phyloP scores from a whole-genome alignment of 257 asterid species.

The Solanum habrochaites region DNA sequence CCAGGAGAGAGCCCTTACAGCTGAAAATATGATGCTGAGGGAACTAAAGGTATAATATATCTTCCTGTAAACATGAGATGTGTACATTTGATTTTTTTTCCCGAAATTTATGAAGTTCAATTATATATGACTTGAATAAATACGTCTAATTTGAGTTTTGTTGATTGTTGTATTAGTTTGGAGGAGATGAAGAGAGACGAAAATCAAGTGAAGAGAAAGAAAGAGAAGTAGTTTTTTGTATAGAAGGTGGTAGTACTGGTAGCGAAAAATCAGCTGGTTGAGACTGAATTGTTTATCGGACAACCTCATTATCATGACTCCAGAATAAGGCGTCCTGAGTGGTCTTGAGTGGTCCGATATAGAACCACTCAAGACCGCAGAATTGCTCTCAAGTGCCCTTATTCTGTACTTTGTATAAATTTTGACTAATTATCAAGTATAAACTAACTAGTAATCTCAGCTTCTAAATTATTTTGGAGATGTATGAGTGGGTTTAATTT shows the following conservation, averaged over 20 bases:
- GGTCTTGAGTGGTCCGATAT: too few relatives aligned
- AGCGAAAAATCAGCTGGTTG: conserved; percentile 70
- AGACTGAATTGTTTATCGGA: conserved; percentile 81
- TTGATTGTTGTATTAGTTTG: conserved; percentile 17
- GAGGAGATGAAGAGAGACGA: conserved; percentile 14
- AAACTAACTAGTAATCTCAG: not conserved
- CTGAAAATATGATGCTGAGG: conserved; percentile 57
- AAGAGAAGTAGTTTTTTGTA: not conserved
- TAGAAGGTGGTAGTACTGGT: conserved; percentile 31
- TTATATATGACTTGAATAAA: not conserved
- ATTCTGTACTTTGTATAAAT: not conserved
- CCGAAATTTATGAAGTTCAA: not conserved
- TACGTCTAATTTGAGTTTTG: not conserved
- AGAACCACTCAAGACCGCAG: too few relatives aligned
- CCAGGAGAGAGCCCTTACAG: conserved; percentile 66
- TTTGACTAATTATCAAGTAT: not conserved
- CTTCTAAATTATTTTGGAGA: not conserved
- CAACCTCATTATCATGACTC: conserved; percentile 33
- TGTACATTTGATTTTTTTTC: not conserved
- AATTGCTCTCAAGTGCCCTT: too few relatives aligned
- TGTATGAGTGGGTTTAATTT: not conserved
- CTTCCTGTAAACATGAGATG: not conserved
- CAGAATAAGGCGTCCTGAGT: conserved; percentile 24
- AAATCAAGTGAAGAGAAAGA: conserved; percentile 25
- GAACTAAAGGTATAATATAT: conserved; percentile 47